Evolutionary conservation across 306 rosid genomes (phyloP).

Genomic region (Medicago ruthenica): DNA sequence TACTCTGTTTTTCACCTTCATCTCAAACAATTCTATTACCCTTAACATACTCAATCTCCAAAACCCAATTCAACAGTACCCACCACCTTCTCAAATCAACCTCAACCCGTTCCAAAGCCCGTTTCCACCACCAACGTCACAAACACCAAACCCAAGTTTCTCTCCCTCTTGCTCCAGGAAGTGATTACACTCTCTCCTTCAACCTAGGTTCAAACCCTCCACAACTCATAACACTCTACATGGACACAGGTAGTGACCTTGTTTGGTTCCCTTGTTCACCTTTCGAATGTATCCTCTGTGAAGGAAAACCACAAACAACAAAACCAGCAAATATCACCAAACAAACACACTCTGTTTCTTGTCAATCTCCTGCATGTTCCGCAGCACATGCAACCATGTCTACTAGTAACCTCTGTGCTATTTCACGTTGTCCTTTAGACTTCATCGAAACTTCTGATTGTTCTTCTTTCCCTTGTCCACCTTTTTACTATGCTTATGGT

Average conservation of each 20-base stretch:
- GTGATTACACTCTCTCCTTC: slow-evolving; percentile 85
- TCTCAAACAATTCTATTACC: slow-evolving; percentile 55
- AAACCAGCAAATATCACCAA: slow-evolving; percentile 55
- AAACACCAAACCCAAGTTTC: slow-evolving; percentile 48
- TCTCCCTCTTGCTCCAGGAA: slow-evolving; percentile 84
- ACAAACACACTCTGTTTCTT: slow-evolving; percentile 51
- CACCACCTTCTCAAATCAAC: slow-evolving; percentile 80
- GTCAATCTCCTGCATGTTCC: slow-evolving; percentile 77
- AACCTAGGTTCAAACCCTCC: slow-evolving; percentile 58
- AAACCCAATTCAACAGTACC: slow-evolving; percentile 66
- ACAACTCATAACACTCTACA: slow-evolving; percentile 75
- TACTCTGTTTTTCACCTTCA: slow-evolving; percentile 51
- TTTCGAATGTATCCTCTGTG: slow-evolving; percentile 91
- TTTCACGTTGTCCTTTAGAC: slow-evolving; percentile 76
- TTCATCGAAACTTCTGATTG: slow-evolving; percentile 77
- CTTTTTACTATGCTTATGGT: slow-evolving; percentile 84
- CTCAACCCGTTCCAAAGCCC: slow-evolving; percentile 63
- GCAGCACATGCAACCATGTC: slow-evolving; percentile 64
- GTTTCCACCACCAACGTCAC: slow-evolving; percentile 63
- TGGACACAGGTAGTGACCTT: slow-evolving; percentile 97
- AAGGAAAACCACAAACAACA: slow-evolving; percentile 59
- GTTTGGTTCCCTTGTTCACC: slow-evolving; percentile 97
- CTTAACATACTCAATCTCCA: slow-evolving; percentile 68
- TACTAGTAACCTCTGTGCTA: slow-evolving; percentile 81
- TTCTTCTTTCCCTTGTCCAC: slow-evolving; percentile 69